A percentile compares a stretch with the other conserved stretches of the same genome.
Evolutionary conservation across 2,329 filamentous ascomycete species (phyloP).

Genomic region (Orbilia javanica): DNA sequence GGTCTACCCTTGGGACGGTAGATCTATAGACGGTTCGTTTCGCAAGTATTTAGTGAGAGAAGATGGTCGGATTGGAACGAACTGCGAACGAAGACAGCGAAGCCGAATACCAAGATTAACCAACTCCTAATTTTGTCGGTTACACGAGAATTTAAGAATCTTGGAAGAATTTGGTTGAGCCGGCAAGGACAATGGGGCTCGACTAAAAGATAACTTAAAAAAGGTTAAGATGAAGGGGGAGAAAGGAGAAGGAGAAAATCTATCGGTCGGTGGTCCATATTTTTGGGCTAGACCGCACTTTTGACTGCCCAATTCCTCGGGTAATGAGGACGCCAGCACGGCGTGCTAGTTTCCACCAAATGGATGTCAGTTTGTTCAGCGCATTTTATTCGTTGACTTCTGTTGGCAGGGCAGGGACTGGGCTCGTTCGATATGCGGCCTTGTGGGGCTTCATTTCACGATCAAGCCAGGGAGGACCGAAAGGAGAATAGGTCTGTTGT

Average conservation of each 20-base stretch:
- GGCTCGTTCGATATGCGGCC: slow-evolving; percentile 36
- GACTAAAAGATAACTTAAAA: background rate
- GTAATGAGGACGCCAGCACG: slow-evolving; percentile 33
- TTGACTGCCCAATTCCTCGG: slow-evolving; percentile 40
- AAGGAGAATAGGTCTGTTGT: slow-evolving; percentile 37
- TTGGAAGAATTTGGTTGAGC: slow-evolving; percentile 20
- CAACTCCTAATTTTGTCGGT: slow-evolving; percentile 28
- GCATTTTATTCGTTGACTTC: slow-evolving; percentile 39
- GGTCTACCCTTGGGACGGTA: slow-evolving; percentile 28
- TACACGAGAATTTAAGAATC: slow-evolving; percentile 41
- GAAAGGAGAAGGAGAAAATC: slow-evolving; percentile 21
- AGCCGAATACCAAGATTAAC: slow-evolving; percentile 17
- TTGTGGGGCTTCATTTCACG: slow-evolving; percentile 56
- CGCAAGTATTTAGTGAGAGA: slow-evolving; percentile 9
- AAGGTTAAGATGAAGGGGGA: slow-evolving; percentile 13
- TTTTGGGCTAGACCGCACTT: slow-evolving; percentile 16
- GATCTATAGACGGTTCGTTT: slow-evolving; percentile 8
- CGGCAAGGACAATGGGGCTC: background rate
- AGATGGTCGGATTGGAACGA: slow-evolving; percentile 16
- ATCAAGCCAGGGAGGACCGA: slow-evolving; percentile 8
- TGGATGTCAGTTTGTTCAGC: slow-evolving; percentile 21
- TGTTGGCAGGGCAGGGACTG: slow-evolving; percentile 38
- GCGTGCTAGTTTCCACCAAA: background rate
- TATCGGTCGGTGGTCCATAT: background rate
- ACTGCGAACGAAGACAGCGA: slow-evolving; percentile 27